Evolutionary conservation across 345 rosid species (phyloP).

Genomic region (Populus tremula): DNA sequence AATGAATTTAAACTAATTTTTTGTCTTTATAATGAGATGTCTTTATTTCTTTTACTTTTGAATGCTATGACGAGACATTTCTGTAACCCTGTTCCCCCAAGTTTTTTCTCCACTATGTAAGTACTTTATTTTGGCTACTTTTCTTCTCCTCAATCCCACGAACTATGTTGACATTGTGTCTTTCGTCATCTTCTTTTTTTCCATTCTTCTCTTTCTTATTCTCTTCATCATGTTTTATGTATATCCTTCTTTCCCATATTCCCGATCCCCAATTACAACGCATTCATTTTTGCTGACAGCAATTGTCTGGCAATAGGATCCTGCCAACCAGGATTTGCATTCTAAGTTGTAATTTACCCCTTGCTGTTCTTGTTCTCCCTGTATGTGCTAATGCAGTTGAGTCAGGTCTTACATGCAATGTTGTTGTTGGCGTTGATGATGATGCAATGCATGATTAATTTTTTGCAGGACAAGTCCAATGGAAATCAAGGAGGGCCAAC

Average conservation of each 20-base stretch:
- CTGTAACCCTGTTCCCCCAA: background rate
- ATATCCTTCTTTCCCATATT: background rate
- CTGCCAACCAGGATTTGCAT: background rate
- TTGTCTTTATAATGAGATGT: background rate
- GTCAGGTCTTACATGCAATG: background rate
- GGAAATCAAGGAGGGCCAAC: constrained; percentile 86
- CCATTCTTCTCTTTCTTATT: background rate
- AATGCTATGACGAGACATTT: background rate
- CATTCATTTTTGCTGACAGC: background rate
- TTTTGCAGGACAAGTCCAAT: constrained; percentile 60
- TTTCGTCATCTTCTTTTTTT: background rate
- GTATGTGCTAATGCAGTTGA: background rate
- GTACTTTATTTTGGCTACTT: background rate
- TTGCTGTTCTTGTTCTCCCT: background rate
- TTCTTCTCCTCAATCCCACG: background rate
- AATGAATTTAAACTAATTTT: background rate
- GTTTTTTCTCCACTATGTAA: background rate
- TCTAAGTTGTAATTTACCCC: background rate
- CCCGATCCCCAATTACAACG: background rate
- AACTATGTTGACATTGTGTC: background rate
- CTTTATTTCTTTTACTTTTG: background rate
- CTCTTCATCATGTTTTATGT: background rate
- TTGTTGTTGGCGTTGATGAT: background rate
- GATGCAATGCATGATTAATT: background rate
- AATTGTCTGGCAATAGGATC: background rate